A percentile compares a stretch with the other conserved stretches of the same genome.
These are phyloP conservation scores for Neurospora sp. DNA, from an alignment of 495 filamentous ascomycete species.

Conservation along the genomic window DNA sequence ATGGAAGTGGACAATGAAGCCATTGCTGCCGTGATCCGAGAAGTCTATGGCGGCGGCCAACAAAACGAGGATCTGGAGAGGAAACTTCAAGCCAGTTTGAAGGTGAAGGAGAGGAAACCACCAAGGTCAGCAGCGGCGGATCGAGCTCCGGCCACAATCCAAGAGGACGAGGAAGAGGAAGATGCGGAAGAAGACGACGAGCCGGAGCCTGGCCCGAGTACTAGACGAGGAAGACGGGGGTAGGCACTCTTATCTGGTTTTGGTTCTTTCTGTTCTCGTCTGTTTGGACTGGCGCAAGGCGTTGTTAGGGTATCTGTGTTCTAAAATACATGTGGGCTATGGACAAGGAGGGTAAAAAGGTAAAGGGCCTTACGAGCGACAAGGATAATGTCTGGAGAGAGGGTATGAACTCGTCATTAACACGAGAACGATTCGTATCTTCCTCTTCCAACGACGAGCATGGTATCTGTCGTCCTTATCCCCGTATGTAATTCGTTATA, in stretches of 20 bases:
- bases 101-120: conserved; percentile 30
- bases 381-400: neutral
- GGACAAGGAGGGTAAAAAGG: neutral
- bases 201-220: conserved; percentile 16
- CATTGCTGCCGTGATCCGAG: conserved; percentile 57
- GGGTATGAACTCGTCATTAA: neutral
- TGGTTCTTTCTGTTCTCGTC: neutral
- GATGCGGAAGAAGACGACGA: conserved; percentile 5
- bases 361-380: neutral
- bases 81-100: conserved; percentile 42
- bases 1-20: conserved; percentile 68
- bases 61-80: conserved; percentile 38
- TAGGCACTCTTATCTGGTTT: neutral
- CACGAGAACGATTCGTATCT: neutral
- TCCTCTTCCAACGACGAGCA: neutral
- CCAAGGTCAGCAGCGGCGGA: conserved; percentile 1
- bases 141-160: neutral
- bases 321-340: neutral
- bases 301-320: neutral
- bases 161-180: conserved; percentile 9
- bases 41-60: conserved; percentile 39
- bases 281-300: neutral
- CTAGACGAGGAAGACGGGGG: conserved; percentile 7
- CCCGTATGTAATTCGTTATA: neutral
- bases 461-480: neutral